A percentile compares a stretch with the other conserved stretches of the same genome.
Evolutionary conservation across 176 grass and related monocot genomes (phyloP).

Genomic region (Aegilops longissima): DNA sequence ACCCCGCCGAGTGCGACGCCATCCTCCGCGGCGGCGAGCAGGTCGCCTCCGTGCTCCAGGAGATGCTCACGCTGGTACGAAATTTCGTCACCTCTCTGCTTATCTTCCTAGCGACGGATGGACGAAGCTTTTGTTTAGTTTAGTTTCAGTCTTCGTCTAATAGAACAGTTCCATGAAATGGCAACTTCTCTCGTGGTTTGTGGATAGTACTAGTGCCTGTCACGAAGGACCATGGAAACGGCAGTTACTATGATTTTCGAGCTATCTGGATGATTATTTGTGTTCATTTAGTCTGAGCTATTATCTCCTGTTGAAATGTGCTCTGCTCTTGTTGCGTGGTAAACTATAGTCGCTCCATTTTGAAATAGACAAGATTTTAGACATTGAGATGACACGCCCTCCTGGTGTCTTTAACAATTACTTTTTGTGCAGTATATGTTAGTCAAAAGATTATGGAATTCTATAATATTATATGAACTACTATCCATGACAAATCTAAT

Average conservation of each 20-base stretch:
- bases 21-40: conserved; percentile 89
- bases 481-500: neutral
- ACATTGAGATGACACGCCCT: neutral
- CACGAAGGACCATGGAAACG: neutral
- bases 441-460: neutral
- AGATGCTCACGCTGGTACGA: conserved; percentile 85
- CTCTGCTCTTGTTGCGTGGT: neutral
- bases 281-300: neutral
- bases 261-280: neutral
- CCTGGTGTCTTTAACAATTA: neutral
- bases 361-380: neutral
- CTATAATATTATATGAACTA: neutral
- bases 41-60: conserved; percentile 90
- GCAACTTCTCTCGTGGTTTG: neutral
- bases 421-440: neutral
- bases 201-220: neutral
- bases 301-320: neutral
- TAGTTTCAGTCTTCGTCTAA: neutral
- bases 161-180: no score
- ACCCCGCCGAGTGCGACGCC: conserved; percentile 60
- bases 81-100: neutral
- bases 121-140: no score
- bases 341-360: neutral
- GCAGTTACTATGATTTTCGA: neutral
- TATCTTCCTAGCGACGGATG: no score